These are phyloP conservation scores for Murraya paniculata DNA, from an alignment of 345 rosid genomes.

Conservation along the genomic window DNA sequence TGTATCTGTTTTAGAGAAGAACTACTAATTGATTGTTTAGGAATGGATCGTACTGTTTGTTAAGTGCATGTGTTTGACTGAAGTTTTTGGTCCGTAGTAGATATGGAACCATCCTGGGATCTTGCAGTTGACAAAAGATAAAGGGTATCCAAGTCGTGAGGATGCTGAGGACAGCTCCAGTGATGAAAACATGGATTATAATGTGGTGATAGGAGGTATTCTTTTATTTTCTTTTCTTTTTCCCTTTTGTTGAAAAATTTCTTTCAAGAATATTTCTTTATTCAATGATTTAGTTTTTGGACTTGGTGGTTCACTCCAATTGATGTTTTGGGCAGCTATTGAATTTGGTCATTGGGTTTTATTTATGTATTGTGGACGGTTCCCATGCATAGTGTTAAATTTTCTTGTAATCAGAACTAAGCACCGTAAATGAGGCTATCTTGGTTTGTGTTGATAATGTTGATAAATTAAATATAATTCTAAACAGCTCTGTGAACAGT, in stretches of 20 bases:
- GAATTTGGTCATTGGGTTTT: neutral
- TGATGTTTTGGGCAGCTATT: neutral
- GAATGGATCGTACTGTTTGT: neutral
- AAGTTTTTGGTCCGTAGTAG: conserved; percentile 40
- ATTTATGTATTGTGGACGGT: neutral
- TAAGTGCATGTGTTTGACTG: conserved; percentile 1
- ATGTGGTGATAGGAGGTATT: conserved; percentile 72
- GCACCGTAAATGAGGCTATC: neutral
- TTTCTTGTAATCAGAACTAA: neutral
- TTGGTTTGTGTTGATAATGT: neutral
- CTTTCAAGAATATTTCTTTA: neutral
- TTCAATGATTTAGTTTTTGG: neutral
- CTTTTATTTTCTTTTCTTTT: neutral
- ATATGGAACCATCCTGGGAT: conserved; percentile 99
- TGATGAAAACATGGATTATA: conserved; percentile 86
- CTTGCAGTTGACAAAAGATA: conserved; percentile 82
- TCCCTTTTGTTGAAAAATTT: neutral
- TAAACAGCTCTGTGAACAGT: neutral
- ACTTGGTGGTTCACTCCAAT: neutral
- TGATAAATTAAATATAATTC: neutral
- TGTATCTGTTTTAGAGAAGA: neutral
- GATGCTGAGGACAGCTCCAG: conserved; percentile 92
- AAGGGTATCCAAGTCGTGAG: conserved; percentile 54
- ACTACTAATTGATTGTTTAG: neutral
- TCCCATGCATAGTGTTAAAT: neutral